Base-by-base conservation (phyloP, 1,284 basidiomycete genomes). In the Tylopilus sp. region DNA sequence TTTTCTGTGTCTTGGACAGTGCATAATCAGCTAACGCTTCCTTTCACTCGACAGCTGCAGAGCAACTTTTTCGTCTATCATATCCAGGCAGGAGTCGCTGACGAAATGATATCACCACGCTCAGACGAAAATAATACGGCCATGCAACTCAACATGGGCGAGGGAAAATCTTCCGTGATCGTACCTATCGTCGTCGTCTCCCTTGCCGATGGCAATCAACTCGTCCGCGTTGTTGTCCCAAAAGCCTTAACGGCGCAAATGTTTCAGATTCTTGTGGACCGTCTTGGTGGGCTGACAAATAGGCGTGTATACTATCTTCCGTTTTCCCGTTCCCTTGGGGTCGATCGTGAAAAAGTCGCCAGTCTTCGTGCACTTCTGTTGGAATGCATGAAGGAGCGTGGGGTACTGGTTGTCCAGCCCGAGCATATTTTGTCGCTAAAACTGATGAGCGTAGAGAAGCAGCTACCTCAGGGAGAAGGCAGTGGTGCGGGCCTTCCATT, bases 121-220 rank as follows among this genome's bases (percentile, higher is more conserved):
- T 76, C 73, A 0, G 57, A 60, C 5, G 33, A 64, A 7, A 87
- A 81, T 29, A 29, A 29, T 58, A 80, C 79, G 0, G 70, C 80
- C 6, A 75, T 86, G 41, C 87, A 89, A 62, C 80, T 89, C 24
- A 87, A 49, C 47, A 49, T 49, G 47, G 47, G 47, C n/a, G 47
- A 49, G 68, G 86, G 87, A 3, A 88, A 88, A 66, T 83, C 86
- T 2, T 84, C 85, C 0, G 87, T 87, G 6, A 88, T 88, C 36
- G 78, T 84, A 0, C 86, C 87, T 1, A 74, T 87, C 19, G 75
- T 80, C 29, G 75, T 81, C 0, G 72, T 78, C 1, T 64, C 77
- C 29, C 72, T 87, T 6, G 82, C 87, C 0, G 73, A 87, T 68
- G 79, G 82, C 1, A 52, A 74, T 6, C 81, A 76, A 18, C 76